Conservation (phyloP, 306 rosid genomes). For the Cicer bijugum region DNA sequence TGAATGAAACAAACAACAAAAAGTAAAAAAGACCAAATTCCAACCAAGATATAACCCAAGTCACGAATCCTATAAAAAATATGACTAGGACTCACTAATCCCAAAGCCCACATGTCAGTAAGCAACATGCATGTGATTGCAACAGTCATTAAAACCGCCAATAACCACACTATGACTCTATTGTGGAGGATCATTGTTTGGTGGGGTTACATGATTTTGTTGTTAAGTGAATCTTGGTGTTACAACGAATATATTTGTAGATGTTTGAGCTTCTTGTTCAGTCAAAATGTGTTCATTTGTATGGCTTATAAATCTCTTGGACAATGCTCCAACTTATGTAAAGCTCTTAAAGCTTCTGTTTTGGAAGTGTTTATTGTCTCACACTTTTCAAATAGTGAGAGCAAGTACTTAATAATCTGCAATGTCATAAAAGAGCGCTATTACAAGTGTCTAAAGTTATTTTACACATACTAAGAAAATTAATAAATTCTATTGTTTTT, state of each 20-base stretch:
- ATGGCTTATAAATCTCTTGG: conserved; percentile 10
- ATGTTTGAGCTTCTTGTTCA: conserved; percentile 30
- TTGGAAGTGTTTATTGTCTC: conserved; percentile 6
- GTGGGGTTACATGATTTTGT: neutral
- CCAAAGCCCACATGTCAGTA: conserved; percentile 35
- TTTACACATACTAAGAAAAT: too few relatives aligned
- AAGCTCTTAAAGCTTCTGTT: conserved; percentile 1
- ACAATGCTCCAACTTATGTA: neutral
- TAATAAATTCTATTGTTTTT: too few relatives aligned
- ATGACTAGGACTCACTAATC: conserved; percentile 40
- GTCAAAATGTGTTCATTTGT: conserved; percentile 22
- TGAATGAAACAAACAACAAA: neutral
- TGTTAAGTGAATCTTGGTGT: neutral
- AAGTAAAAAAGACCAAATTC: conserved; percentile 26
- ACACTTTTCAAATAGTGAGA: conserved; percentile 39
- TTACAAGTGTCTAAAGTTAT: neutral
- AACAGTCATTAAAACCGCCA: conserved; percentile 37
- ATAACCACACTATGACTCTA: conserved; percentile 36
- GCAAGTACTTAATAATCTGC: conserved; percentile 45
- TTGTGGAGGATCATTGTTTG: conserved; percentile 10
- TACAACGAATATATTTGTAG: neutral
- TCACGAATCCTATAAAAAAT: neutral
- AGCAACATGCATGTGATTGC: conserved; percentile 41
- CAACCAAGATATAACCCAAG: neutral
- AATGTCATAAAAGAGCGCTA: neutral